These are phyloP conservation scores for Lepidopterella palustris DNA, from an alignment of 495 filamentous ascomycete species.

Conservation along the genomic window DNA sequence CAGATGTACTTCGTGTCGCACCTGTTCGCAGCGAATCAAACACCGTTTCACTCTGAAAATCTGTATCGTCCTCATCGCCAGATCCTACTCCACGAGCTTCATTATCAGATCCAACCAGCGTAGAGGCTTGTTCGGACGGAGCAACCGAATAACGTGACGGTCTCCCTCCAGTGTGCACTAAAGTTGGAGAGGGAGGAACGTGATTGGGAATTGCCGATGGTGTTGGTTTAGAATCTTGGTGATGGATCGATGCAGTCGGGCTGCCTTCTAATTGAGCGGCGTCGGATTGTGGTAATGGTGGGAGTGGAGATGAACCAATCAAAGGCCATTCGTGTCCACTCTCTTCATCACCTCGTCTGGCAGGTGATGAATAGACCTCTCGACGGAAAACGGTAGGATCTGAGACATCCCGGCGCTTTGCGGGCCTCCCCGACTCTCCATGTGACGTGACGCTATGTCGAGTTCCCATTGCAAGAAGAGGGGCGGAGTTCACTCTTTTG, in stretches of 20 bases:
- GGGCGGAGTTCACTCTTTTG: conserved; percentile 30
- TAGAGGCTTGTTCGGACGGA: conserved; percentile 70
- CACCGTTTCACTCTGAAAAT: conserved; percentile 80
- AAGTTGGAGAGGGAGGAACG: conserved; percentile 32
- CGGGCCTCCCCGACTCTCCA: conserved; percentile 23
- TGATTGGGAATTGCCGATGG: conserved; percentile 15
- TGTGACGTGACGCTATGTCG: conserved; percentile 21
- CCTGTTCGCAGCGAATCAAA: conserved; percentile 88
- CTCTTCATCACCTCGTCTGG: background rate
- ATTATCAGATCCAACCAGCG: conserved; percentile 74
- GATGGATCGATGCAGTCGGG: conserved; percentile 13
- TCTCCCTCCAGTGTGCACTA: conserved; percentile 24
- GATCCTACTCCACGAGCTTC: conserved; percentile 68
- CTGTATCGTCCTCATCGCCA: conserved; percentile 78
- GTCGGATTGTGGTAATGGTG: conserved; percentile 6
- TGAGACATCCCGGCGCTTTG: conserved; percentile 34
- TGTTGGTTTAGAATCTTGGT: conserved; percentile 11
- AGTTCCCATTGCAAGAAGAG: conserved; percentile 30
- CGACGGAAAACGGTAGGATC: conserved; percentile 26
- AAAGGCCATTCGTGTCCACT: conserved; percentile 7
- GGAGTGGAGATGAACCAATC: conserved; percentile 7
- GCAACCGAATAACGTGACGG: conserved; percentile 34
- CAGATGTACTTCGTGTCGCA: conserved; percentile 56
- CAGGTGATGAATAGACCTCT: conserved; percentile 27
- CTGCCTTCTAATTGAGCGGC: background rate